Evolutionary conservation across 2,329 filamentous ascomycete genomes (phyloP).

Genomic region (Scytalidium lignicola): DNA sequence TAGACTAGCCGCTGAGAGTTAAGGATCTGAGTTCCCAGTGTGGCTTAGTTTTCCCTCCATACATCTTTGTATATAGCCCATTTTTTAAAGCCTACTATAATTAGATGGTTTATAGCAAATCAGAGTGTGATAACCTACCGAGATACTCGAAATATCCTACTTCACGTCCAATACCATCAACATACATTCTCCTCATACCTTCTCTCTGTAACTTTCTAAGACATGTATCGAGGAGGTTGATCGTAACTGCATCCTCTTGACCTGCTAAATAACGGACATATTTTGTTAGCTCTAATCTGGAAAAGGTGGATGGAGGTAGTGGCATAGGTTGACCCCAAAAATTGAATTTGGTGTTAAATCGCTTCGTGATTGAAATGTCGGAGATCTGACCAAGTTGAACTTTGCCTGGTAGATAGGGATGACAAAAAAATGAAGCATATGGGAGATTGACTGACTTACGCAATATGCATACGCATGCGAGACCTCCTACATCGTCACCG

Average conservation of each 20-base stretch:
- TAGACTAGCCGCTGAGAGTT: not conserved
- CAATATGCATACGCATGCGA: conserved; percentile 55
- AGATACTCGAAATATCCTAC: conserved; percentile 45
- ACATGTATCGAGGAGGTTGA: conserved; percentile 49
- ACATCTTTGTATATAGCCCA: conserved; percentile 54
- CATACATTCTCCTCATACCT: conserved; percentile 49
- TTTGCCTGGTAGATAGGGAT: not conserved
- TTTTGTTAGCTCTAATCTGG: not conserved
- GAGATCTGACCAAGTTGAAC: not conserved
- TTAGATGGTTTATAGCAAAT: conserved; percentile 4
- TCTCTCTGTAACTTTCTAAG: conserved; percentile 40
- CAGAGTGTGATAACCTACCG: conserved; percentile 35
- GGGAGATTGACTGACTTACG: conserved; percentile 34
- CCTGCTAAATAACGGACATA: conserved; percentile 27
- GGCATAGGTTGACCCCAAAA: no score
- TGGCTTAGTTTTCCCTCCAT: conserved; percentile 36
- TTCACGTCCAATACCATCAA: conserved; percentile 49
- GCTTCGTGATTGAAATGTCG: no score
- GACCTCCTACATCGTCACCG: conserved; percentile 47
- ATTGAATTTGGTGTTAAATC: no score
- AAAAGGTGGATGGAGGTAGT: no score
- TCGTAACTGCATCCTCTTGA: conserved; percentile 44
- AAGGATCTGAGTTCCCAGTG: not conserved
- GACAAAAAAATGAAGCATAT: not conserved
- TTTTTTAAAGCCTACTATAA: conserved; percentile 45